phyloP scores from a whole-genome alignment of 768 basidiomycete species.

The Boletus reticuloceps region DNA sequence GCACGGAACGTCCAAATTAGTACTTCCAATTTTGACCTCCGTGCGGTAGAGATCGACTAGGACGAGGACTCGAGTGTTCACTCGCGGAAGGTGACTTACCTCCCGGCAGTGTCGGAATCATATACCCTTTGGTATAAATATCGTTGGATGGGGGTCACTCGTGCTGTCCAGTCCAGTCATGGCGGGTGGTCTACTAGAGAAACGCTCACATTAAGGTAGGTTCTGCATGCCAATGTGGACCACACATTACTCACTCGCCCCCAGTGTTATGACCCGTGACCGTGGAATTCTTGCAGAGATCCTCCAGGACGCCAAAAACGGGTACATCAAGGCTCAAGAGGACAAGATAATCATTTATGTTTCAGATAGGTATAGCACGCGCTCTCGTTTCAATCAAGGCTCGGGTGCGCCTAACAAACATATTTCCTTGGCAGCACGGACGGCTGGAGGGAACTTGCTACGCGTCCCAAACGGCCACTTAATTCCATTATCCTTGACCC shows the following conservation, averaged over 20 bases:
- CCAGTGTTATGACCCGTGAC: conserved; percentile 50
- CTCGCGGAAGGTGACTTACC: conserved; percentile 33
- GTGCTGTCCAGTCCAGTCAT: conserved; percentile 16
- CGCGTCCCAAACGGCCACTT: conserved; percentile 62
- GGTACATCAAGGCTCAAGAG: conserved; percentile 51
- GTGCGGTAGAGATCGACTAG: conserved; percentile 21
- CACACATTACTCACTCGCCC: background rate
- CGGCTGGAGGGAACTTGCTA: conserved; percentile 54
- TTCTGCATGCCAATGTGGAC: background rate
- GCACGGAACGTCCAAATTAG: conserved; percentile 53
- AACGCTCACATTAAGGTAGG: conserved; percentile 24
- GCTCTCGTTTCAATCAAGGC: background rate
- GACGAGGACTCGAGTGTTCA: conserved; percentile 20
- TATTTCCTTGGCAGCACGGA: conserved; percentile 17
- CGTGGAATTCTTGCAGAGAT: conserved; percentile 48
- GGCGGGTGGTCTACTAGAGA: conserved; percentile 25
- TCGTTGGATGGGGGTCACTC: conserved; percentile 30
- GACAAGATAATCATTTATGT: conserved; percentile 52
- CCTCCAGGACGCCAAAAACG: conserved; percentile 51
- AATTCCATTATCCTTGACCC: conserved; percentile 69
- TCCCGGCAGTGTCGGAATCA: conserved; percentile 32
- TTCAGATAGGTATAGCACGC: conserved; percentile 44
- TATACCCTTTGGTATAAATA: conserved; percentile 36
- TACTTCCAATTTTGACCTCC: conserved; percentile 38
- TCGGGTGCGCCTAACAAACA: background rate